phyloP scores from a whole-genome alignment of 208 protist species.

The Dictyostelium gargantuum region DNA sequence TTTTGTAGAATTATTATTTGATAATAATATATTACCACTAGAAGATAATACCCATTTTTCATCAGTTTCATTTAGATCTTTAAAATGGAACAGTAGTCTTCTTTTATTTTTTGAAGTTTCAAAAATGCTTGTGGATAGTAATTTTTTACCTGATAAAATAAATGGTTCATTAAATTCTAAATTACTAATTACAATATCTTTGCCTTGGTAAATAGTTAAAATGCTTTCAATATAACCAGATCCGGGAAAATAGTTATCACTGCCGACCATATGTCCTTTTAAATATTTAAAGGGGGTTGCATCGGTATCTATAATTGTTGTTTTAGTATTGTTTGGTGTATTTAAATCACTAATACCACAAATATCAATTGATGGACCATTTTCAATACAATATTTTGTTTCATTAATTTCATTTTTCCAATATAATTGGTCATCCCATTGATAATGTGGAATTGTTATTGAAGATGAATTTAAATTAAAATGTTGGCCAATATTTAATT shows the following conservation, averaged over 20 bases:
- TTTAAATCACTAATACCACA: neutral
- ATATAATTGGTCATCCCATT: neutral
- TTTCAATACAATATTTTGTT: neutral
- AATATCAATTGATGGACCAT: neutral
- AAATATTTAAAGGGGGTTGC: neutral
- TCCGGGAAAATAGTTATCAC: neutral
- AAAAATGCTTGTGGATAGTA: neutral
- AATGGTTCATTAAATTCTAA: slow-evolving; percentile 6
- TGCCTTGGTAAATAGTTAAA: neutral
- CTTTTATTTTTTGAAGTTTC: neutral
- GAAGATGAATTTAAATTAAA: neutral
- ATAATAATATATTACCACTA: neutral
- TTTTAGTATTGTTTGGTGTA: neutral
- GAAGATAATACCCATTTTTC: neutral
- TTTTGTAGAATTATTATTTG: neutral
- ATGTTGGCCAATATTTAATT: neutral
- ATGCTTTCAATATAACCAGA: slow-evolving; percentile 1
- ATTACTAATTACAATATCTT: neutral
- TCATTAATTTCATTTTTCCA: neutral
- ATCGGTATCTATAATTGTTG: neutral
- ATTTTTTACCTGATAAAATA: neutral
- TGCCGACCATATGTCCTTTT: neutral
- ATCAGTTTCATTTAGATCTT: neutral
- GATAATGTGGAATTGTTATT: neutral
- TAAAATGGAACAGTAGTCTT: slow-evolving; percentile 3